Evolutionary conservation across 371 early-diverging fungal species (phyloP).

Genomic region (Rhizopus sp.): DNA sequence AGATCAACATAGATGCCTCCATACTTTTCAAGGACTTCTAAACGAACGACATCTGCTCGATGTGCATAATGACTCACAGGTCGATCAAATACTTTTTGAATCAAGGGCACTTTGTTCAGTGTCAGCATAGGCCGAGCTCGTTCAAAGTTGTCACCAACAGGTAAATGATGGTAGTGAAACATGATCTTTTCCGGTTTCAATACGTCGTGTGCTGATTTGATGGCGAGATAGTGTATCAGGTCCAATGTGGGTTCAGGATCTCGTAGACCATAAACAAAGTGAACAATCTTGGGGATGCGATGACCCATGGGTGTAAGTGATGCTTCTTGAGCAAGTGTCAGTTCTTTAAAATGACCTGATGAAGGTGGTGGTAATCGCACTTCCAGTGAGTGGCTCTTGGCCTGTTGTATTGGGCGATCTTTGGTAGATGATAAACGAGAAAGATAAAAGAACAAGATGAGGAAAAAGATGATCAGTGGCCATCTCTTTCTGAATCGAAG

Average conservation of each 20-base stretch:
- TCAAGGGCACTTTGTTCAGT: slow-evolving; percentile 35
- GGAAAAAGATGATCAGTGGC: slow-evolving; percentile 5
- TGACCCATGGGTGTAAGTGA: slow-evolving; percentile 16
- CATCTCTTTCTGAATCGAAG: slow-evolving; percentile 11
- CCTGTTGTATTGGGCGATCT: neutral
- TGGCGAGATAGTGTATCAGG: slow-evolving; percentile 53
- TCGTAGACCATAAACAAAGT: slow-evolving; percentile 52
- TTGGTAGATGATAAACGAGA: neutral
- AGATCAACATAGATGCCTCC: slow-evolving; percentile 61
- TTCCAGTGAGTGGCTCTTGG: slow-evolving; percentile 5
- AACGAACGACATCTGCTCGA: slow-evolving; percentile 50
- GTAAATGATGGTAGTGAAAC: slow-evolving; percentile 54
- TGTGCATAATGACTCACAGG: slow-evolving; percentile 53
- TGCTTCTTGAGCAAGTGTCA: slow-evolving; percentile 24
- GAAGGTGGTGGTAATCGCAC: slow-evolving; percentile 16
- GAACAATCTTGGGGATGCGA: slow-evolving; percentile 51
- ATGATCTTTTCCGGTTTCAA: slow-evolving; percentile 50
- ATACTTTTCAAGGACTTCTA: slow-evolving; percentile 41
- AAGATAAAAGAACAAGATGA: slow-evolving; percentile 2
- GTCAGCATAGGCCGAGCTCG: slow-evolving; percentile 41
- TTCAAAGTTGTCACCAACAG: slow-evolving; percentile 49
- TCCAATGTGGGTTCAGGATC: slow-evolving; percentile 47
- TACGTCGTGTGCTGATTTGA: slow-evolving; percentile 54
- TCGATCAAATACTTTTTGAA: slow-evolving; percentile 38
- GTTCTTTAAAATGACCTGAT: slow-evolving; percentile 19